These are phyloP conservation scores for Colletotrichum simmondsii DNA, from an alignment of 2,329 filamentous ascomycete genomes.

Conservation along the genomic window DNA sequence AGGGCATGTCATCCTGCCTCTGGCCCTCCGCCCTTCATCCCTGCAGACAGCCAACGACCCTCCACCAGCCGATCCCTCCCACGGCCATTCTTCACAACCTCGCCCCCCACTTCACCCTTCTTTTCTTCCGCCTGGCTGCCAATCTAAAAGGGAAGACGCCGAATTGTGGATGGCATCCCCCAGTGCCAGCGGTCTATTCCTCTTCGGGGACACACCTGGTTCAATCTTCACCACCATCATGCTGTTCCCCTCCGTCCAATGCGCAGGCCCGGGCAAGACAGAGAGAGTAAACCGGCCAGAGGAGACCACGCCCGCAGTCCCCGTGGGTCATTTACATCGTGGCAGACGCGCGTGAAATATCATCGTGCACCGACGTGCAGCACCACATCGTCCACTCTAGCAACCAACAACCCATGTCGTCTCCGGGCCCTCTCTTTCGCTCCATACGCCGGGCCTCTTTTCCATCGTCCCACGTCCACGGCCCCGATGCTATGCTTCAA, in stretches of 20 bases:
- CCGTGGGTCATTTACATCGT: slow-evolving; percentile 11
- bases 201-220: slow-evolving; percentile 4
- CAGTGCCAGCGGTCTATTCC: neutral
- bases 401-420: neutral
- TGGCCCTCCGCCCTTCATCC: slow-evolving; percentile 34
- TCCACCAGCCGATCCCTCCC: neutral
- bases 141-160: neutral
- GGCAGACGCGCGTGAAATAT: slow-evolving; percentile 31
- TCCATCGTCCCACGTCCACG: slow-evolving; percentile 5
- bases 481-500: neutral
- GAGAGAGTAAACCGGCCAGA: neutral
- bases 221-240: slow-evolving; percentile 8
- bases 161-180: slow-evolving; percentile 11
- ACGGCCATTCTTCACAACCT: slow-evolving; percentile 1
- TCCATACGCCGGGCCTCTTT: slow-evolving; percentile 8
- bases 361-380: neutral
- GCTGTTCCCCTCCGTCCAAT: neutral
- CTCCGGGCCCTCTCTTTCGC: neutral
- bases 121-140: neutral
- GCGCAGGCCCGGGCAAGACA: neutral
- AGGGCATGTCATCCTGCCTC: slow-evolving; percentile 45
- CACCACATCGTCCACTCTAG: neutral
- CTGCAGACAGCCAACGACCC: slow-evolving; percentile 3
- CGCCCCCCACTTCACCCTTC: neutral
- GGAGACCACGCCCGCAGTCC: slow-evolving; percentile 1